phyloP scores from a whole-genome alignment of 306 rosid species.

The Carpinus viminea region DNA sequence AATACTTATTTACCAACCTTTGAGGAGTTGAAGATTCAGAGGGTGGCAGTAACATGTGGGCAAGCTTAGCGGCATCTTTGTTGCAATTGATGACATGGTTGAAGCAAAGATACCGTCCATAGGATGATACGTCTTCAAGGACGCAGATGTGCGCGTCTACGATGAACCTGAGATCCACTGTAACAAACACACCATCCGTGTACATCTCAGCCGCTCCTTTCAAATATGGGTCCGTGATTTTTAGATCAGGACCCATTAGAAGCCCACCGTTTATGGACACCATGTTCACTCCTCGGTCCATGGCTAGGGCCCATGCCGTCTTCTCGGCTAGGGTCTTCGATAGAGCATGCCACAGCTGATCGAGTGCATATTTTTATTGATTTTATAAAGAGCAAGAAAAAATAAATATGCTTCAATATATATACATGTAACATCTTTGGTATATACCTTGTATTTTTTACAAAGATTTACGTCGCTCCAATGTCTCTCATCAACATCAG shows the following conservation, averaged over 20 bases:
- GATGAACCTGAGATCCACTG: conserved; percentile 32
- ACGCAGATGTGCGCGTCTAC: conserved; percentile 39
- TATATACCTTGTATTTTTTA: conserved; percentile 69
- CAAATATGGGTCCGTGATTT: conserved; percentile 29
- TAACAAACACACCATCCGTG: conserved; percentile 36
- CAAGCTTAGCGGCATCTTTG: conserved; percentile 28
- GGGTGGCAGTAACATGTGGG: conserved; percentile 31
- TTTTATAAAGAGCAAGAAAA: no score
- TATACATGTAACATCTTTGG: no score
- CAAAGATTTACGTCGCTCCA: conserved; percentile 83
- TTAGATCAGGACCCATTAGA: conserved; percentile 29
- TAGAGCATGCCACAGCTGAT: conserved; percentile 82
- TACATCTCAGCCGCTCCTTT: conserved; percentile 51
- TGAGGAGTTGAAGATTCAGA: neutral
- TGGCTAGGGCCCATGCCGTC: conserved; percentile 71
- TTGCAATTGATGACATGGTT: conserved; percentile 27
- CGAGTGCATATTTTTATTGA: neutral
- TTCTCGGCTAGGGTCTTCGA: conserved; percentile 81
- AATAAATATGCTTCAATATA: no score
- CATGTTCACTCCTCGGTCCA: conserved; percentile 45
- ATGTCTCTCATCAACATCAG: conserved; percentile 64
- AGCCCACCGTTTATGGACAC: conserved; percentile 40
- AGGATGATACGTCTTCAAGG: conserved; percentile 36
- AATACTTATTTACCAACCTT: neutral
- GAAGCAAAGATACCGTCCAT: conserved; percentile 41